phyloP scores from a whole-genome alignment of 2,329 filamentous ascomycete species.

The Chrysosporium keratinophilum region DNA sequence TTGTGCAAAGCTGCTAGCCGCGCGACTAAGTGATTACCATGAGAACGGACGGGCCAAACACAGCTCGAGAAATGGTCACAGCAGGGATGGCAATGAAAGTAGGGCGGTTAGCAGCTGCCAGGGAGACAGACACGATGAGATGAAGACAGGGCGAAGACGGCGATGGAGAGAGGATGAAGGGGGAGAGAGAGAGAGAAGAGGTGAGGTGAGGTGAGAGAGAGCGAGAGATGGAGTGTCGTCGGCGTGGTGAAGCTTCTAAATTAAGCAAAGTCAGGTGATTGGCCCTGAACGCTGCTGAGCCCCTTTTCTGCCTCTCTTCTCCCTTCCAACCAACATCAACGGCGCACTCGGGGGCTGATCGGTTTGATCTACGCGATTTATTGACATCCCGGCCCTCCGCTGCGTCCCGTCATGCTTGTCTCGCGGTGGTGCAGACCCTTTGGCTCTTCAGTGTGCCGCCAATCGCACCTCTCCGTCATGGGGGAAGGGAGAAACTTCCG shows the following conservation, averaged over 20 bases:
- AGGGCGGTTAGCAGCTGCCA: not conserved
- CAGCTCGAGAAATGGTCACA: not conserved
- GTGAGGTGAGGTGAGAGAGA: not conserved
- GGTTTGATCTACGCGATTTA: not conserved
- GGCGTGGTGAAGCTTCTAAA: not conserved
- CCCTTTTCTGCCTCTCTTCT: not conserved
- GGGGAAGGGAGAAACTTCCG: not conserved
- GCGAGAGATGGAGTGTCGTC: not conserved
- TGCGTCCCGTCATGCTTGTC: not conserved
- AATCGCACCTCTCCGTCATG: not conserved
- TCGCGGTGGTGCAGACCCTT: not conserved
- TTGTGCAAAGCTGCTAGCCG: constrained; percentile 2
- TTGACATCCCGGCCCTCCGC: not conserved
- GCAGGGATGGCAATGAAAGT: not conserved
- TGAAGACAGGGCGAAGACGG: not conserved
- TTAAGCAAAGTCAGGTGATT: not conserved
- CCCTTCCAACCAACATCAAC: not conserved
- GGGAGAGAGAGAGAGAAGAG: not conserved
- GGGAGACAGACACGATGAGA: not conserved
- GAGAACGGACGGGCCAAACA: not conserved
- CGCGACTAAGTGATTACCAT: not conserved
- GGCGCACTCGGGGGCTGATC: not conserved
- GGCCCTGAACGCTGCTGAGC: not conserved
- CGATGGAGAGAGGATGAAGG: not conserved
- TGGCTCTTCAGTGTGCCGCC: not conserved